These are phyloP conservation scores for Peronospora tabacina DNA, from an alignment of 352 stramenopile genomes.

Conservation along the genomic window DNA sequence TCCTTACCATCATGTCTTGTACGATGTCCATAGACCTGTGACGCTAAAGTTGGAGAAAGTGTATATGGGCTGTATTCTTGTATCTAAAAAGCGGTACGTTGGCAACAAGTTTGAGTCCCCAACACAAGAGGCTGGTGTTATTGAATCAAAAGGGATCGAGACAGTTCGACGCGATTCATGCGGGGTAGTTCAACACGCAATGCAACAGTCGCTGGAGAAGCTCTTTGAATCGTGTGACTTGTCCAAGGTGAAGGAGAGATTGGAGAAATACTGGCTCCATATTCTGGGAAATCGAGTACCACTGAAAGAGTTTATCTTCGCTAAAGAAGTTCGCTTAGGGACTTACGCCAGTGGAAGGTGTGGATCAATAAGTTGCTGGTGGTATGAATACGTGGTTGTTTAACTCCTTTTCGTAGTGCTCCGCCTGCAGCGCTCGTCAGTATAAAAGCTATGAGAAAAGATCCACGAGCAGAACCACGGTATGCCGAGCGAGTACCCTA, in stretches of 20 bases:
- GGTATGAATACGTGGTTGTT: constrained; percentile 1
- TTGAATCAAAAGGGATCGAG: constrained; percentile 92
- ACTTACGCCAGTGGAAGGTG: constrained; percentile 66
- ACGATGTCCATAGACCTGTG: constrained; percentile 39
- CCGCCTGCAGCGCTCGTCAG: constrained; percentile 74
- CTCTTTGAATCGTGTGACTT: constrained; percentile 70
- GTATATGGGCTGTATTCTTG: constrained; percentile 87
- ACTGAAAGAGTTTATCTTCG: constrained; percentile 77
- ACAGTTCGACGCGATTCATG: constrained; percentile 90
- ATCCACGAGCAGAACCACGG: constrained; percentile 64
- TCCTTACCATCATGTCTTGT: not conserved
- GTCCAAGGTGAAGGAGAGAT: constrained; percentile 50
- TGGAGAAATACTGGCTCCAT: constrained; percentile 56
- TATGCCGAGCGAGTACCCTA: constrained; percentile 87
- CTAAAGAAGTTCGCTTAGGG: constrained; percentile 79
- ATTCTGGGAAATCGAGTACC: constrained; percentile 61
- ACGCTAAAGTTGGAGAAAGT: constrained; percentile 88
- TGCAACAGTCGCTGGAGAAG: constrained; percentile 51
- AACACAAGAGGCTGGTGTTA: constrained; percentile 34
- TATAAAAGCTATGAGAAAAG: constrained; percentile 69
- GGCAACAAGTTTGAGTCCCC: constrained; percentile 78
- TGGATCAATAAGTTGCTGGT: not conserved
- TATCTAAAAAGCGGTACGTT: constrained; percentile 94
- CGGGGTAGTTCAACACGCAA: constrained; percentile 69
- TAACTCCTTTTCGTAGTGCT: constrained; percentile 32